Base-by-base conservation (phyloP, 1,284 basidiomycete genomes). In the Leccinum fallax region DNA sequence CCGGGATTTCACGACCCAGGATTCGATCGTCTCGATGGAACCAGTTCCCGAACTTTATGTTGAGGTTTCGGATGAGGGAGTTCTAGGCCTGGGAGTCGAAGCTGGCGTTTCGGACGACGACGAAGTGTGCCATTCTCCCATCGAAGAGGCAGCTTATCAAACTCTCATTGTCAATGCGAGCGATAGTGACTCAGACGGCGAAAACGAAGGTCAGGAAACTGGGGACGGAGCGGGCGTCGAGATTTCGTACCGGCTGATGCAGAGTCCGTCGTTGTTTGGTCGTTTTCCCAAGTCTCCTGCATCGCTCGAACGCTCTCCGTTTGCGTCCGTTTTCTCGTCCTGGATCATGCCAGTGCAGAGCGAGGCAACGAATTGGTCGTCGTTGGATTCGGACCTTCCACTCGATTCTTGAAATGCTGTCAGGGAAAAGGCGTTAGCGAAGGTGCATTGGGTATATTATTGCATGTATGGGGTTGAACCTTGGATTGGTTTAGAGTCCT, bases 251-350 rank as follows among this genome's bases (percentile, higher is more conserved):
- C 51, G 51, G 13, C 53, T 19, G 5, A 62, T 61, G 7, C 55
- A 34, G 40, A 69, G 65, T 32, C 62, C 62, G 2, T 61, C 28
- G 53, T 19, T 15, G 10, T 51, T 48, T 40, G 34, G 57, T 26
- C 60, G 67, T 6, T 4, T 63, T 28, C 63, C 62, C 26, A 58
- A 58, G 28, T 62, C 68, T 15, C 65, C 67, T 15, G 43, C 2
- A 3, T 54, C 48, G 7, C 40, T 55, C 9, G 54, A 58, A 16
- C 53, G 56, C 38, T 38, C 62, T 5, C 56, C 64, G 0, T 26
- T 64, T 21, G 61, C 64, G 16, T 57, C 56, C 38, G 28, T 66
- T 59, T 68, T 71, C 55, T 56, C 67, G 34, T 56, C 68, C 1
- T 66, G 61, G 60, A 57, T 69, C 58, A 62, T 57, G 5, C 63